A percentile compares a stretch with the other conserved stretches of the same genome.
Conservation (phyloP, 2,329 filamentous ascomycete species). For the Fusarium armeniacum region DNA sequence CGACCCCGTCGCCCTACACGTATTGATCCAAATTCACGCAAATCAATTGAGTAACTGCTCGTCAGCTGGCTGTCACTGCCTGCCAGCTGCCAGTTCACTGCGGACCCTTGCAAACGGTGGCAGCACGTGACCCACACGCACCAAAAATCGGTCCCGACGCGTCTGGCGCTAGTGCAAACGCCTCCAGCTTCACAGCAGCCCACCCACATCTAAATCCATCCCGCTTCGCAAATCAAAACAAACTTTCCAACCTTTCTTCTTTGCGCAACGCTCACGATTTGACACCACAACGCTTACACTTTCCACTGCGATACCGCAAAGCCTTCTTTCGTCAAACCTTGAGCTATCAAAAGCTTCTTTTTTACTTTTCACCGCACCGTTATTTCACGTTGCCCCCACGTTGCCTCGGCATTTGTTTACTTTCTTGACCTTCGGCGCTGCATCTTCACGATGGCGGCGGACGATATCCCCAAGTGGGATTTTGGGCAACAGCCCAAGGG, state of each 20-base stretch:
- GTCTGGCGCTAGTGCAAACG: constrained; percentile 22
- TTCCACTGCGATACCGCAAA: constrained; percentile 11
- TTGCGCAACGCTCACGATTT: constrained; percentile 24
- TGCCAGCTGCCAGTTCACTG: constrained; percentile 3
- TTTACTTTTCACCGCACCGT: neutral
- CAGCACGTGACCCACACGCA: constrained; percentile 16
- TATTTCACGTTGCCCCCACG: constrained; percentile 38
- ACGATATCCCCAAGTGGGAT: constrained; percentile 45
- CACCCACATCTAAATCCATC: constrained; percentile 30
- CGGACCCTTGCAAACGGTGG: constrained; percentile 21
- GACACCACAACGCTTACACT: neutral
- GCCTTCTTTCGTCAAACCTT: neutral
- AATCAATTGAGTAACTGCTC: neutral
- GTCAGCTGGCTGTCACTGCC: constrained; percentile 8
- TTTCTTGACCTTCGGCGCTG: constrained; percentile 39
- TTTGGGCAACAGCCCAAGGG: constrained; percentile 42
- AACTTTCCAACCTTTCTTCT: constrained; percentile 6
- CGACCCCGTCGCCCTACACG: neutral
- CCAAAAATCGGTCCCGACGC: constrained; percentile 1
- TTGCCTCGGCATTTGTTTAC: constrained; percentile 48
- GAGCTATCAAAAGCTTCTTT: constrained; percentile 33
- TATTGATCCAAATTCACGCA: neutral
- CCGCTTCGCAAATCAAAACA: constrained; percentile 42
- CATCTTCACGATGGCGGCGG: constrained; percentile 48
- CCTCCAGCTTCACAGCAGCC: constrained; percentile 21